phyloP scores from a whole-genome alignment of 768 basidiomycete species.

The Collybia mongolica region DNA sequence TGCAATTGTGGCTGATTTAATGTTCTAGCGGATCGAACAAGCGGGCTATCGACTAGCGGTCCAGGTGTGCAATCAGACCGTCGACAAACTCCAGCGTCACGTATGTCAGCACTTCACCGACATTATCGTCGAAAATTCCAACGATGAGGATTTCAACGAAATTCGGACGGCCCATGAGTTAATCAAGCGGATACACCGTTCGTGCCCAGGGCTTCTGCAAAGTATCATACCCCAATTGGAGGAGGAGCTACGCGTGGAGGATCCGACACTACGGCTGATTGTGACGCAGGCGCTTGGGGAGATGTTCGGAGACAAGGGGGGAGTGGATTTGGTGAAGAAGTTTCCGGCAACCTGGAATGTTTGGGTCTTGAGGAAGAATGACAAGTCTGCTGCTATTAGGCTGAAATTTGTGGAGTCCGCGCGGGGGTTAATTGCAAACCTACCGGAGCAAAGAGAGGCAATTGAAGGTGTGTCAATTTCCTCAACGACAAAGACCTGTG shows the following conservation, averaged over 20 bases:
- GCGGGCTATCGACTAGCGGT: constrained; percentile 81
- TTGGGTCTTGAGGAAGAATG: constrained; percentile 80
- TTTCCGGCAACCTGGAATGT: constrained; percentile 84
- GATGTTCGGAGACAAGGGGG: constrained; percentile 83
- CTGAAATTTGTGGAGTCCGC: constrained; percentile 76
- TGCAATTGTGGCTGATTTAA: constrained; percentile 3
- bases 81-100: constrained; percentile 86
- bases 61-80: constrained; percentile 78
- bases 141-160: constrained; percentile 64
- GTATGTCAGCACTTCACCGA: constrained; percentile 94
- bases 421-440: constrained; percentile 56
- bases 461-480: constrained; percentile 64
- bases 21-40: constrained; percentile 61
- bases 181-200: constrained; percentile 76
- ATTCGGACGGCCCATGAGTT: constrained; percentile 80
- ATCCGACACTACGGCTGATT: constrained; percentile 66
- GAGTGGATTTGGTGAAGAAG: constrained; percentile 70
- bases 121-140: constrained; percentile 64
- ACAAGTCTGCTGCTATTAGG: constrained; percentile 70
- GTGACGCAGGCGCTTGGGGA: constrained; percentile 87
- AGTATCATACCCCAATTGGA: constrained; percentile 94
- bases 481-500: background rate
- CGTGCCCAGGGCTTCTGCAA: constrained; percentile 79
- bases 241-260: constrained; percentile 82
- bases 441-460: constrained; percentile 64